phyloP scores from a whole-genome alignment of 106 monocot genomes.

The Acorus gramineus region DNA sequence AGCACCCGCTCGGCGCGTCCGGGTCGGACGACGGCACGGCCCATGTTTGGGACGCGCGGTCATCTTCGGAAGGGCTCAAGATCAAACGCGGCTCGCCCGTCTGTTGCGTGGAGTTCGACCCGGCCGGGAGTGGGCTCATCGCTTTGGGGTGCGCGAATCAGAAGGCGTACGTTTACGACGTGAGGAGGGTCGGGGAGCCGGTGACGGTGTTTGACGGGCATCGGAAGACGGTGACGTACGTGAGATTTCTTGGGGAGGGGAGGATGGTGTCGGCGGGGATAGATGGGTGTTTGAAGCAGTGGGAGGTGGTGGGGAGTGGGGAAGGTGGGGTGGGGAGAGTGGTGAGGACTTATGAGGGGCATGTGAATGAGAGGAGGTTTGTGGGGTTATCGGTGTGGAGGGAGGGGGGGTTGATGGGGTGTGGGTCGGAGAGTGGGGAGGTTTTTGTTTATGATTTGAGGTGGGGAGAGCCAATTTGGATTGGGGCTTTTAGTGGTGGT shows the following conservation, averaged over 20 bases:
- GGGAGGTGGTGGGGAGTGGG: constrained; percentile 23
- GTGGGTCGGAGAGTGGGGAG: constrained; percentile 77
- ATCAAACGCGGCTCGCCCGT: constrained; percentile 16
- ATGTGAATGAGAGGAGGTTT: constrained; percentile 55
- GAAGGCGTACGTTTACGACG: constrained; percentile 61
- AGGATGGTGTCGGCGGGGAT: constrained; percentile 52
- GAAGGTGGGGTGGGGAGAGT: neutral
- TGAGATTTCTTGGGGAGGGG: constrained; percentile 39
- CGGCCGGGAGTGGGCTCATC: constrained; percentile 11
- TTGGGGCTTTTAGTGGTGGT: constrained; percentile 15
- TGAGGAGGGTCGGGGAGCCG: constrained; percentile 29
- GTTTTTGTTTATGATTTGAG: constrained; percentile 74
- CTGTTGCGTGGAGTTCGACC: constrained; percentile 74
- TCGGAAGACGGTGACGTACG: constrained; percentile 57
- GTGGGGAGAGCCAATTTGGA: constrained; percentile 84
- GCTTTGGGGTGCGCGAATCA: constrained; percentile 58
- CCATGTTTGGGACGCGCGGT: constrained; percentile 64
- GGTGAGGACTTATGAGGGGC: constrained; percentile 50
- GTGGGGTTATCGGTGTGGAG: constrained; percentile 66
- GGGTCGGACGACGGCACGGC: constrained; percentile 69
- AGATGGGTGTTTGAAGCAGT: constrained; percentile 60
- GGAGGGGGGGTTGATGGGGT: constrained; percentile 44
- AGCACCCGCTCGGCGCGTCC: constrained; percentile 32
- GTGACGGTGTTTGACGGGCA: constrained; percentile 37
- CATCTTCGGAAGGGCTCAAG: no score